phyloP scores from a whole-genome alignment of 169 alveolate species.

The Cryptosporidium bovis region DNA sequence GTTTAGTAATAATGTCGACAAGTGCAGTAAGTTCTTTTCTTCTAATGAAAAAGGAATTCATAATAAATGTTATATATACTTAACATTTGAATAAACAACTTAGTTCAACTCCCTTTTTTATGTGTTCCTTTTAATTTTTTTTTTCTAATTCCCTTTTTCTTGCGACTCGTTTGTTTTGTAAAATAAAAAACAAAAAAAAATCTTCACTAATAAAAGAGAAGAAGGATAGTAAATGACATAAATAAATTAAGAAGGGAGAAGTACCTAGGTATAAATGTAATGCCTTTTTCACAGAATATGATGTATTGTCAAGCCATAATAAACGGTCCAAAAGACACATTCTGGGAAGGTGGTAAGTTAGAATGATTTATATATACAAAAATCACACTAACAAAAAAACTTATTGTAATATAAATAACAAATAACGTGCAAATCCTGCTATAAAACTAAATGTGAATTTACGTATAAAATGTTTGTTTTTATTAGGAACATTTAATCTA shows the following conservation, averaged over 20 bases:
- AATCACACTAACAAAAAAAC: background rate
- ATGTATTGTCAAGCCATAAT: constrained; percentile 97
- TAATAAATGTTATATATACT: too few species aligned
- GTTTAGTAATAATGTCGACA: constrained; percentile 5
- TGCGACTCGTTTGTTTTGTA: background rate
- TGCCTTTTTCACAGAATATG: constrained; percentile 94
- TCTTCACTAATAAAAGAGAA: constrained; percentile 59
- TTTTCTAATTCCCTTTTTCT: background rate
- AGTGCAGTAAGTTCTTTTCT: constrained; percentile 47
- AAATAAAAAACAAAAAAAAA: background rate
- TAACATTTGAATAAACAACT: too few species aligned
- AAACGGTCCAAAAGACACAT: constrained; percentile 97
- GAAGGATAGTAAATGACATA: constrained; percentile 92
- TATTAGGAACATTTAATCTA: constrained; percentile 86
- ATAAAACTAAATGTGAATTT: constrained; percentile 44
- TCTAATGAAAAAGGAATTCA: background rate
- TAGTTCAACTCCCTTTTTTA: too few species aligned
- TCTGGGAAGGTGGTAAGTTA: constrained; percentile 96
- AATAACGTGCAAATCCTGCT: constrained; percentile 23
- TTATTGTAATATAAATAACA: constrained; percentile 4
- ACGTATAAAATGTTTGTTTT: too few species aligned
- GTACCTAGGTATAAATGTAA: constrained; percentile 93
- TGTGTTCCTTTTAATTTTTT: too few species aligned
- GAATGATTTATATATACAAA: too few species aligned
- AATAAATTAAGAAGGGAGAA: constrained; percentile 92